phyloP scores from a whole-genome alignment of 2,329 filamentous ascomycete genomes.

The Alternaria burnsii region DNA sequence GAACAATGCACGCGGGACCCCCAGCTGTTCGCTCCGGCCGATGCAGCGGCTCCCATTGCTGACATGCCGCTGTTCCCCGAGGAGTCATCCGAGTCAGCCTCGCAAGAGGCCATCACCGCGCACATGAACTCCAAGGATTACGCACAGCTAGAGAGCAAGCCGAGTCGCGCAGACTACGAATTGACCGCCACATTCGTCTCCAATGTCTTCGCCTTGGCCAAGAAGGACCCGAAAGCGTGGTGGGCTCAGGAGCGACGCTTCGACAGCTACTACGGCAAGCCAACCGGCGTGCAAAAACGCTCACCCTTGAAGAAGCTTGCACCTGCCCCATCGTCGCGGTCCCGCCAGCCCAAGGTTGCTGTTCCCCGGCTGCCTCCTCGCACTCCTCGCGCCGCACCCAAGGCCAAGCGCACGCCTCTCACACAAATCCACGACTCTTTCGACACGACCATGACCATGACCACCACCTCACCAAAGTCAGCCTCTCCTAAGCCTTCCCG shows the following conservation, averaged over 20 bases:
- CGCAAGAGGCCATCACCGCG: conserved; percentile 40
- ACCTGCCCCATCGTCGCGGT: conserved; percentile 46
- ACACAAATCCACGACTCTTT: conserved; percentile 45
- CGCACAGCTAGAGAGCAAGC: conserved; percentile 40
- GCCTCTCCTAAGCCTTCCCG: conserved; percentile 49
- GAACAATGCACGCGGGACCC: conserved; percentile 46
- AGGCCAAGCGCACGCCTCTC: conserved; percentile 48
- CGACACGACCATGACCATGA: conserved; percentile 35
- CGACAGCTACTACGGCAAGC: conserved; percentile 57
- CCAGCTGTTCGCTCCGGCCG: conserved; percentile 45
- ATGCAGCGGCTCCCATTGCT: conserved; percentile 38
- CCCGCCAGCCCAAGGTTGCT: conserved; percentile 45
- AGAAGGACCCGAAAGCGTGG: conserved; percentile 54
- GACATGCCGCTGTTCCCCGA: conserved; percentile 49
- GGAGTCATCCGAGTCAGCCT: conserved; percentile 34
- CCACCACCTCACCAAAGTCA: conserved; percentile 26
- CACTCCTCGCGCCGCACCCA: conserved; percentile 44
- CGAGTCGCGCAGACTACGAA: conserved; percentile 50
- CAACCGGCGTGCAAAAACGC: conserved; percentile 52
- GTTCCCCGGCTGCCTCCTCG: conserved; percentile 44
- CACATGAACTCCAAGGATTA: conserved; percentile 48
- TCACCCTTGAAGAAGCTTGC: conserved; percentile 48
- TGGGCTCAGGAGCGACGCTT: conserved; percentile 59
- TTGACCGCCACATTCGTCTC: conserved; percentile 45
- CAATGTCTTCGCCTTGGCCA: conserved; percentile 42